phyloP scores from a whole-genome alignment of 192 early-diverging fungal genomes.

The Paraglomus brasilianum region DNA sequence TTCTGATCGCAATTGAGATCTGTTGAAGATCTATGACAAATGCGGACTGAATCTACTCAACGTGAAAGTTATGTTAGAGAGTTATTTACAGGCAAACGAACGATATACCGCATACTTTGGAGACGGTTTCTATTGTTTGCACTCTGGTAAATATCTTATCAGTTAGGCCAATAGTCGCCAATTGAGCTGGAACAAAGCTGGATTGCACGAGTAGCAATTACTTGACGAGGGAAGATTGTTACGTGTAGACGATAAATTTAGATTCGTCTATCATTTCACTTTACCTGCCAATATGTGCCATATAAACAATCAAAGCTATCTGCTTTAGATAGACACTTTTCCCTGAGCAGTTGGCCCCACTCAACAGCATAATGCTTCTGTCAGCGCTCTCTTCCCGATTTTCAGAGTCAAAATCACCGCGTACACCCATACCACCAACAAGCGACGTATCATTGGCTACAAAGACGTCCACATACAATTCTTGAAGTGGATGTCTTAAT shows the following conservation, averaged over 20 bases:
- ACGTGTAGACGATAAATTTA: not conserved
- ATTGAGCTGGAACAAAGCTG: conserved; percentile 80
- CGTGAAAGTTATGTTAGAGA: not conserved
- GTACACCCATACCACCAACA: conserved; percentile 34
- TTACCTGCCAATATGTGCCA: conserved; percentile 84
- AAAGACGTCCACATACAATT: conserved; percentile 58
- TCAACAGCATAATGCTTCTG: conserved; percentile 62
- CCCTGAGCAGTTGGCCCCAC: conserved; percentile 85
- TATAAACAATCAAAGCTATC: conserved; percentile 76
- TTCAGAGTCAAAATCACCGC: conserved; percentile 19
- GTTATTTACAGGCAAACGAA: conserved; percentile 5
- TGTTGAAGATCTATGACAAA: conserved; percentile 76
- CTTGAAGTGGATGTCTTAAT: conserved; percentile 66
- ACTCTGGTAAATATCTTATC: conserved; percentile 79
- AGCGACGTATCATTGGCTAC: conserved; percentile 71
- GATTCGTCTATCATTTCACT: not conserved
- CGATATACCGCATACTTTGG: conserved; percentile 42
- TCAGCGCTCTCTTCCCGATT: not conserved
- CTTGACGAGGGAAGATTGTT: not conserved
- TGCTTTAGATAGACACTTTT: conserved; percentile 77
- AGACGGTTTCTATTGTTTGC: conserved; percentile 68
- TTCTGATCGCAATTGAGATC: conserved; percentile 47
- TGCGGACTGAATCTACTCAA: conserved; percentile 59
- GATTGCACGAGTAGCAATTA: too few species aligned
- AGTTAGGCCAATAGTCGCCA: conserved; percentile 68